Evolutionary conservation across 2,329 filamentous ascomycete genomes (phyloP).

Genomic region (Acephala macrosclerotiorum): DNA sequence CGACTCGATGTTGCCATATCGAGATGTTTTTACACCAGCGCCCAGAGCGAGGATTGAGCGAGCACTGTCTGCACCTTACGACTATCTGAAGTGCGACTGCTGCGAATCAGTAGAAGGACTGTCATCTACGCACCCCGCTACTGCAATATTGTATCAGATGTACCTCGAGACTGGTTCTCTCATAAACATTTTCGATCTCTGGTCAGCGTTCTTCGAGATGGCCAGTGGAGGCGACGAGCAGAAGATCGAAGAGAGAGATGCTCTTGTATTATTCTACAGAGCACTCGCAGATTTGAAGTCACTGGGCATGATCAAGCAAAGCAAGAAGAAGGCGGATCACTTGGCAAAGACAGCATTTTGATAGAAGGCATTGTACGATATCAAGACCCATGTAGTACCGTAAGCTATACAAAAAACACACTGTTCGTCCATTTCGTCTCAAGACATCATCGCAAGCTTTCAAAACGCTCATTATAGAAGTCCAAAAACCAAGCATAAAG

Average conservation of each 20-base stretch:
- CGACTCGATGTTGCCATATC: slow-evolving; percentile 72
- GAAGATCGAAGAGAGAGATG: slow-evolving; percentile 59
- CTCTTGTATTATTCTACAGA: slow-evolving; percentile 82
- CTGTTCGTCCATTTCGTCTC: too few relatives aligned
- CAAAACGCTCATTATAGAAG: too few relatives aligned
- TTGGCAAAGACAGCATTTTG: slow-evolving; percentile 79
- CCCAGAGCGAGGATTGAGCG: slow-evolving; percentile 76
- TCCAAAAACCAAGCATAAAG: too few relatives aligned
- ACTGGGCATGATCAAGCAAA: slow-evolving; percentile 87
- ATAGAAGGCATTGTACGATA: slow-evolving; percentile 25
- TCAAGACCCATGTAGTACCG: neutral
- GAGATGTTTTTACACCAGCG: slow-evolving; percentile 77
- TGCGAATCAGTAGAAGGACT: slow-evolving; percentile 62
- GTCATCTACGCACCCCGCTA: slow-evolving; percentile 69
- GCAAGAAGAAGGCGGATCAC: slow-evolving; percentile 91
- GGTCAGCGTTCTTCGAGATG: slow-evolving; percentile 76
- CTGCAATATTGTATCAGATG: slow-evolving; percentile 78
- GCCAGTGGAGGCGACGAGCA: slow-evolving; percentile 48
- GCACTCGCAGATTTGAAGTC: slow-evolving; percentile 84
- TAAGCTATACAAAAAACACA: neutral
- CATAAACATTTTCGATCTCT: slow-evolving; percentile 82
- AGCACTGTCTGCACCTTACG: slow-evolving; percentile 74
- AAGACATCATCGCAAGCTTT: neutral
- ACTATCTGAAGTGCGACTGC: slow-evolving; percentile 79
- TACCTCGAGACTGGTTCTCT: slow-evolving; percentile 79